A percentile compares a stretch with the other conserved stretches of the same genome.
Conservation (phyloP, 805 yeast species). For the Blastobotrys chiropterorum region DNA sequence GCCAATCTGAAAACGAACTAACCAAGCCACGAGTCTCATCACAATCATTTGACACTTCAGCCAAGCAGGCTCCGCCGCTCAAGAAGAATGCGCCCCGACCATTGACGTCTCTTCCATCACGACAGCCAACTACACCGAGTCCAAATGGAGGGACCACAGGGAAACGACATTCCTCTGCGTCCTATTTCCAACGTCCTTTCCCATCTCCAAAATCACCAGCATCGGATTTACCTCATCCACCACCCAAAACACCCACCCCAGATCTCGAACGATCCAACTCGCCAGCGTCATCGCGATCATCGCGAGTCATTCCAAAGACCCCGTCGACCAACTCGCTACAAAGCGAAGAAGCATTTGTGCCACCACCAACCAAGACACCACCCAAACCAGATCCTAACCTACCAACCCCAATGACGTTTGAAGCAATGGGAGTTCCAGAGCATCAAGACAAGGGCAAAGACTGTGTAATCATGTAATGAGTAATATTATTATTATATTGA, state of each 20-base stretch:
- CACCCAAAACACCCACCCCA: background rate
- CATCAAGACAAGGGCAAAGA: slow-evolving; percentile 23
- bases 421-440: slow-evolving; percentile 30
- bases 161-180: background rate
- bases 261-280: background rate
- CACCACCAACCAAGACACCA: background rate
- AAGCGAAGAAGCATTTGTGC: background rate
- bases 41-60: background rate
- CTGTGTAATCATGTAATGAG: slow-evolving; percentile 26
- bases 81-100: background rate
- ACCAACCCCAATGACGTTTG: slow-evolving; percentile 28
- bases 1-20: background rate
- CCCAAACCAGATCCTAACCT: background rate
- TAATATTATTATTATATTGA: background rate
- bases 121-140: background rate
- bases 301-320: background rate
- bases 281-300: background rate
- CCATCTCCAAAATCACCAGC: background rate
- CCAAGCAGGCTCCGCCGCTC: background rate
- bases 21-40: too few species aligned
- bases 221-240: background rate
- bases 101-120: background rate
- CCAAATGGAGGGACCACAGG: background rate
- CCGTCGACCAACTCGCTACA: background rate
- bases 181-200: background rate